These are phyloP conservation scores for Neoboletus brunneissimus DNA, from an alignment of 768 basidiomycete species.

Conservation along the genomic window DNA sequence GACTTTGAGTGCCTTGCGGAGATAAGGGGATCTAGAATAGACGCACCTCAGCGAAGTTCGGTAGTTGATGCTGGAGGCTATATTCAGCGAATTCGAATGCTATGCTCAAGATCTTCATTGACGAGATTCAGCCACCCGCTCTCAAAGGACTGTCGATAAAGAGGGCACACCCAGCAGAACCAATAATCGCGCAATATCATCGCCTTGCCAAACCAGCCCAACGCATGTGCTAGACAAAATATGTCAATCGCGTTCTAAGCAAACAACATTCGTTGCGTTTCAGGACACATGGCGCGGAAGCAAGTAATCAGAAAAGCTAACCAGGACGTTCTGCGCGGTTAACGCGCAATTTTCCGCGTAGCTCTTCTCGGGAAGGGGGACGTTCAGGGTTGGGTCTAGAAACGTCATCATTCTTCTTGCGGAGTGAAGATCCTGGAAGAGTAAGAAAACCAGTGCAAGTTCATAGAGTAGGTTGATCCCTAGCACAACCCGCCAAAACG, in stretches of 20 bases:
- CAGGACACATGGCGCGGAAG: neutral
- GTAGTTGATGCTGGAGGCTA: slow-evolving; percentile 81
- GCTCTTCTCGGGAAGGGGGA: slow-evolving; percentile 76
- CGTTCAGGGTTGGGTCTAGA: slow-evolving; percentile 69
- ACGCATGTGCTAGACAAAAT: slow-evolving; percentile 79
- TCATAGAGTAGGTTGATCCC: slow-evolving; percentile 84
- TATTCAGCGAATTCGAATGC: slow-evolving; percentile 90
- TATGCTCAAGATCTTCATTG: slow-evolving; percentile 70
- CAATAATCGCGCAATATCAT: slow-evolving; percentile 88
- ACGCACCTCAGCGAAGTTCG: slow-evolving; percentile 83
- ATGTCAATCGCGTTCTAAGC: slow-evolving; percentile 75
- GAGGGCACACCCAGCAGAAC: slow-evolving; percentile 79
- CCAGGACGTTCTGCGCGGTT: slow-evolving; percentile 64
- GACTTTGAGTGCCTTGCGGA: slow-evolving; percentile 17
- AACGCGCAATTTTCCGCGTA: slow-evolving; percentile 81
- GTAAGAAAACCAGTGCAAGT: slow-evolving; percentile 75
- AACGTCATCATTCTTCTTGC: slow-evolving; percentile 77
- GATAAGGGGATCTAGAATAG: slow-evolving; percentile 13
- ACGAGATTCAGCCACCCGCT: slow-evolving; percentile 9
- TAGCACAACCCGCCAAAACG: slow-evolving; percentile 78
- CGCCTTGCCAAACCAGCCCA: slow-evolving; percentile 92
- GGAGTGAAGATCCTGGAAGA: slow-evolving; percentile 80
- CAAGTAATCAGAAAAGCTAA: slow-evolving; percentile 29
- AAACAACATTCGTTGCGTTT: neutral
- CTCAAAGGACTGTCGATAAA: neutral